These are phyloP conservation scores for Chalciporus piperatoides DNA, from an alignment of 1,284 basidiomycete species.

Conservation along the genomic window DNA sequence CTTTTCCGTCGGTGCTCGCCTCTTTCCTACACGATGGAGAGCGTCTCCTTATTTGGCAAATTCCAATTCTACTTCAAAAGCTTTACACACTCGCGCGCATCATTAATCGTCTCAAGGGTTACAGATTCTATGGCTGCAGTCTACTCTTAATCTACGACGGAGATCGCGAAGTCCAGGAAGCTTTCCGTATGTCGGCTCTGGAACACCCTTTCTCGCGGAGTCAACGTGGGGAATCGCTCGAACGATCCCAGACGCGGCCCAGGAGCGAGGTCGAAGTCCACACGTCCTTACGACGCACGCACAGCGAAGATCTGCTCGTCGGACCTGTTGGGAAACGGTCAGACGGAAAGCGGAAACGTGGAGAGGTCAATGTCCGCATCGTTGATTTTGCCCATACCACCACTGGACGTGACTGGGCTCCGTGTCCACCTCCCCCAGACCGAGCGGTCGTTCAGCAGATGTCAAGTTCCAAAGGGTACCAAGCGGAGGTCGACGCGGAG, in stretches of 20 bases:
- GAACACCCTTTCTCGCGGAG: conserved; percentile 69
- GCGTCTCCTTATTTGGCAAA: conserved; percentile 83
- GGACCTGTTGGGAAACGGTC: conserved; percentile 62
- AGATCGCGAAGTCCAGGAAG: conserved; percentile 81
- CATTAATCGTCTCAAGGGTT: conserved; percentile 83
- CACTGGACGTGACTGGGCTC: conserved; percentile 88
- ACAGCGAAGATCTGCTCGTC: conserved; percentile 70
- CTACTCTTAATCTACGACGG: conserved; percentile 98
- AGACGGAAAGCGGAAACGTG: conserved; percentile 64
- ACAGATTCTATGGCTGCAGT: conserved; percentile 97
- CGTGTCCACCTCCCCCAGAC: conserved; percentile 48
- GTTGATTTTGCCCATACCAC: conserved; percentile 99
- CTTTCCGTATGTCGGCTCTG: conserved; percentile 54
- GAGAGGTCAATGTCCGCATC: conserved; percentile 92
- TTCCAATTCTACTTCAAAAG: conserved; percentile 88
- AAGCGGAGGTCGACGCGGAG: conserved; percentile 72
- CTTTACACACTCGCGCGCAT: conserved; percentile 93
- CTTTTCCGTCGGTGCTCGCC: conserved; percentile 80
- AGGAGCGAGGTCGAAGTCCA: conserved; percentile 37
- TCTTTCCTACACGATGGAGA: conserved; percentile 88
- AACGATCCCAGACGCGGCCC: conserved; percentile 43
- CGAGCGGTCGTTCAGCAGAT: conserved; percentile 41
- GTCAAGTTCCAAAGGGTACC: conserved; percentile 72
- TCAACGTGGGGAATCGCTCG: conserved; percentile 76
- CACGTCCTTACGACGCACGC: conserved; percentile 59